A percentile compares a stretch with the other conserved stretches of the same genome.
Evolutionary conservation across 139 green algal genomes (phyloP).

Genomic region (Micractinium sp.): DNA sequence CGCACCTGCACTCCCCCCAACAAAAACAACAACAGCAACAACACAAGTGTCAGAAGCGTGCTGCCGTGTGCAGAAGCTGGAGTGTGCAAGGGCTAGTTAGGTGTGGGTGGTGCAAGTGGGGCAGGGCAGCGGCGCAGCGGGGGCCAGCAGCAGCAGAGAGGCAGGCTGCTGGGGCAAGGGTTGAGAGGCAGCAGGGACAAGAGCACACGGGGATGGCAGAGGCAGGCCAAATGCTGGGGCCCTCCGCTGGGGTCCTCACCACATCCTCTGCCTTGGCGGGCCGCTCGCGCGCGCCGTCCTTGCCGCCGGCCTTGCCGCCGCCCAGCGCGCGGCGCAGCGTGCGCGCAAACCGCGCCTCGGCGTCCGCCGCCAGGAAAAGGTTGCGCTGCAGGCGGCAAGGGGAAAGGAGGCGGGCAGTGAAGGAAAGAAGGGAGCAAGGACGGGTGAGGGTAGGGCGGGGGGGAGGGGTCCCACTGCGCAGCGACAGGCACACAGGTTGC

Average conservation of each 20-base stretch:
- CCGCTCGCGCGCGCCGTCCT: conserved; percentile 46
- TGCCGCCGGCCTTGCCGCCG: not conserved
- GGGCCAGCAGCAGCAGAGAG: too few relatives aligned
- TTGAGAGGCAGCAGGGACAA: too few relatives aligned
- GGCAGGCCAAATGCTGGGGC: too few relatives aligned
- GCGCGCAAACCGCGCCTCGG: conserved; percentile 43
- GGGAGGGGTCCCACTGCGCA: not conserved
- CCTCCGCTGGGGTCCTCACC: not conserved
- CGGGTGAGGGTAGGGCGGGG: not conserved
- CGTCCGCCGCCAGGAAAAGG: conserved; percentile 20
- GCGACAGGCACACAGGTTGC: not conserved
- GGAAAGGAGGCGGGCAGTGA: not conserved
- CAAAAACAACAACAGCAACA: too few relatives aligned
- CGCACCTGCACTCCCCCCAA: conserved; percentile 36
- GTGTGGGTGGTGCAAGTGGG: not conserved
- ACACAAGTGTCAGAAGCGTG: not conserved
- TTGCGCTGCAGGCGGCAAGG: conserved; percentile 24
- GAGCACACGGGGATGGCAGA: too few relatives aligned
- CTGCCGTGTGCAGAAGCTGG: not conserved
- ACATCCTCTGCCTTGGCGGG: conserved; percentile 71
- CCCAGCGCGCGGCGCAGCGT: conserved; percentile 38
- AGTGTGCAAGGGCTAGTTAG: not conserved
- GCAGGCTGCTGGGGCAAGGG: too few relatives aligned
- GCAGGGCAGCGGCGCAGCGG: too few relatives aligned
- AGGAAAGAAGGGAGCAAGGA: not conserved